A percentile compares a stretch with the other conserved stretches of the same genome.
Evolutionary conservation across 2,329 filamentous ascomycete species (phyloP).

Genomic region (Colletotrichum filicis): DNA sequence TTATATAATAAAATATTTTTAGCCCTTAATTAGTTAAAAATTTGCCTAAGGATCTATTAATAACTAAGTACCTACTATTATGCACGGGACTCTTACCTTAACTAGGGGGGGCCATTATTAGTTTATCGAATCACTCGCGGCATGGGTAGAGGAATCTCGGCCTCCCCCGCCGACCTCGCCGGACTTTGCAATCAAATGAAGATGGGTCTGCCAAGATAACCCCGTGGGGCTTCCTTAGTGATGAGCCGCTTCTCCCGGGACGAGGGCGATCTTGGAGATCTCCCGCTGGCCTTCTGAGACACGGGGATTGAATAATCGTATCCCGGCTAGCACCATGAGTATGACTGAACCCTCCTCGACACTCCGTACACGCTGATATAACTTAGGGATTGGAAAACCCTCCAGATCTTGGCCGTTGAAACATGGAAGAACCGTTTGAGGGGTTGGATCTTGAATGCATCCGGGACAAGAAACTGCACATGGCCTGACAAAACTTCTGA

Average conservation of each 20-base stretch:
- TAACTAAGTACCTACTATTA: too few species aligned
- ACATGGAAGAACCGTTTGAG: not conserved
- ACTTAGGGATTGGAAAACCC: not conserved
- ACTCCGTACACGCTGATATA: not conserved
- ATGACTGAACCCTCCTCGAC: not conserved
- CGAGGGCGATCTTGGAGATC: not conserved
- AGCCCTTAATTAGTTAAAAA: too few species aligned
- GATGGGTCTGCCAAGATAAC: not conserved
- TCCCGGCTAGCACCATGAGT: not conserved
- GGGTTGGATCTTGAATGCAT: not conserved
- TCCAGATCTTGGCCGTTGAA: conserved; percentile 3
- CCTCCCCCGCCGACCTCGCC: not conserved
- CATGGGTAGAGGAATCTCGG: not conserved
- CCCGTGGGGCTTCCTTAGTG: not conserved
- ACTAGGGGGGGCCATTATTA: too few species aligned
- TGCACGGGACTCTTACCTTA: too few species aligned
- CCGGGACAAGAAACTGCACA: not conserved
- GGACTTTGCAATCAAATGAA: not conserved
- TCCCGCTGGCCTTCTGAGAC: not conserved
- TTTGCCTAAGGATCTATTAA: too few species aligned
- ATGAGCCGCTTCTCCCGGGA: not conserved
- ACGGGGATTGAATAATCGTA: not conserved
- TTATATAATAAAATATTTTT: too few species aligned
- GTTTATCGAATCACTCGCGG: too few species aligned
- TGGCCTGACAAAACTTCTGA: not conserved